Percentiles rank a stretch among this genome's conserved stretches.
phyloP scores from a whole-genome alignment of 2,329 filamentous ascomycete genomes.

The Sphaerulina vaccinii region DNA sequence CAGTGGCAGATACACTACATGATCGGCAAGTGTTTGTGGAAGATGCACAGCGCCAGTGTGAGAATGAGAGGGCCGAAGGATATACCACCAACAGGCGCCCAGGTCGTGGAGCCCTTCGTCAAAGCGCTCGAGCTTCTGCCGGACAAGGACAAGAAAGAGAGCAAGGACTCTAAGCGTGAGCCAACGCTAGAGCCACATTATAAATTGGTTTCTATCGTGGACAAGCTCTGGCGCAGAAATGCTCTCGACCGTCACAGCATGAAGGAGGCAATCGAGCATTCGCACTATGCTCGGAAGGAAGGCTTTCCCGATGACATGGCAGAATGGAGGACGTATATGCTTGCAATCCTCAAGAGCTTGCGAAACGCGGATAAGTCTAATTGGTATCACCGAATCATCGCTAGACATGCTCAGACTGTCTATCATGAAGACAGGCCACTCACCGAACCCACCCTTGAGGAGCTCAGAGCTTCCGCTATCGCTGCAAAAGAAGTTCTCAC shows the following conservation, averaged over 20 bases:
- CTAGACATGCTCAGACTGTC: constrained; percentile 65
- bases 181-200: constrained; percentile 89
- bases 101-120: constrained; percentile 58
- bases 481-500: constrained; percentile 77
- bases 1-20: constrained; percentile 68
- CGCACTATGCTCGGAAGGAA: constrained; percentile 56
- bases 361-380: constrained; percentile 80
- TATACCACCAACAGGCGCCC: constrained; percentile 37
- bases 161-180: constrained; percentile 63
- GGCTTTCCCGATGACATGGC: constrained; percentile 47
- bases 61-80: constrained; percentile 22
- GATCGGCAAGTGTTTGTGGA: constrained; percentile 70
- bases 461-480: constrained; percentile 46
- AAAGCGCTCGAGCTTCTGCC: constrained; percentile 62
- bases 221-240: constrained; percentile 69
- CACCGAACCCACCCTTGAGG: not conserved
- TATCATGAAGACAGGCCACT: constrained; percentile 46
- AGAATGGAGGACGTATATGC: constrained; percentile 61
- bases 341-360: constrained; percentile 60
- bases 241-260: constrained; percentile 45
- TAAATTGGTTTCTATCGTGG: constrained; percentile 77
- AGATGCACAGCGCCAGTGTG: constrained; percentile 56
- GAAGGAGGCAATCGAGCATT: constrained; percentile 51
- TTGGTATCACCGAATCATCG: constrained; percentile 91
- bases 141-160: constrained; percentile 42